Conservation (phyloP, 768 basidiomycete species). For the Macrocybe gigantea region DNA sequence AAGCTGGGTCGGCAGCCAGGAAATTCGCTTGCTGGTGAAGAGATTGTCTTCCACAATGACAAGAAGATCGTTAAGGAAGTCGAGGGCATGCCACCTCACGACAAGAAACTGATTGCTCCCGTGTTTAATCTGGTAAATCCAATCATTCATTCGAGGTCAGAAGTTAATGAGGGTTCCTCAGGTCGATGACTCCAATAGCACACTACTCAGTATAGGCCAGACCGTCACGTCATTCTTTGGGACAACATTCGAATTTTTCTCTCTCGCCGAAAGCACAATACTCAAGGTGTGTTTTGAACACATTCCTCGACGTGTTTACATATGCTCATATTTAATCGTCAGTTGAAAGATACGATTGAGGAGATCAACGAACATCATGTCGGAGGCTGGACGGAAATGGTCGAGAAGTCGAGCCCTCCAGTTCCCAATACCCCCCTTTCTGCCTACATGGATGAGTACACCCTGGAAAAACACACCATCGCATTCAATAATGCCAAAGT, state of each 20-base stretch:
- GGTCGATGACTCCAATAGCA: constrained; percentile 75
- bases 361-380: constrained; percentile 86
- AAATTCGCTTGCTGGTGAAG: constrained; percentile 58
- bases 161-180: constrained; percentile 16
- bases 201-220: constrained; percentile 59
- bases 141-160: not conserved
- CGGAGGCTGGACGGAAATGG: constrained; percentile 78
- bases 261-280: constrained; percentile 56
- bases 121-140: constrained; percentile 72
- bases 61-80: constrained; percentile 63
- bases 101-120: constrained; percentile 59
- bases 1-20: constrained; percentile 59
- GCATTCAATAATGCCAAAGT: constrained; percentile 70
- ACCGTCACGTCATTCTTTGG: constrained; percentile 67
- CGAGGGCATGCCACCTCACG: constrained; percentile 51
- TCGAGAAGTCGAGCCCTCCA: constrained; percentile 63
- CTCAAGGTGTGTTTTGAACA: constrained; percentile 47
- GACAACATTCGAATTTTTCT: constrained; percentile 79
- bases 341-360: constrained; percentile 55
- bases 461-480: constrained; percentile 63
- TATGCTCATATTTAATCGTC: not conserved
- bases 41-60: constrained; percentile 62
- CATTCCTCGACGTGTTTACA: not conserved
- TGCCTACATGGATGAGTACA: constrained; percentile 75
- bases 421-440: constrained; percentile 65